Evolutionary conservation across 257 asterid genomes (phyloP).

Genomic region (Leptodermis oblonga): DNA sequence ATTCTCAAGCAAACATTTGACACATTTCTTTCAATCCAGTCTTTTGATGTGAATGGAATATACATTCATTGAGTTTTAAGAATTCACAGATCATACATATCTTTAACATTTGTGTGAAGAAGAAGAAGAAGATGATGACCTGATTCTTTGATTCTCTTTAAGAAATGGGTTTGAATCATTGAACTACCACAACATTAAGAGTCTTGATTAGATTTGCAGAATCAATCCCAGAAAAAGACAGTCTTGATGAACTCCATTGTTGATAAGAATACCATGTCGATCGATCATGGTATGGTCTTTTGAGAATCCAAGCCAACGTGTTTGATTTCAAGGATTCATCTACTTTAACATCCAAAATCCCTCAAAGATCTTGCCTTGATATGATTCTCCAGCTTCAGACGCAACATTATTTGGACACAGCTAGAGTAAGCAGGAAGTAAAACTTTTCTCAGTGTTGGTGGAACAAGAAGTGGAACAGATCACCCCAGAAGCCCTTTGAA

Average conservation of each 20-base stretch:
- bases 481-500: background rate
- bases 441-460: too few species aligned
- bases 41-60: constrained; percentile 13
- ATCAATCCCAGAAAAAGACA: background rate
- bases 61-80: constrained; percentile 5
- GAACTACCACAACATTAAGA: background rate
- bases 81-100: background rate
- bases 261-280: background rate
- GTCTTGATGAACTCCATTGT: background rate
- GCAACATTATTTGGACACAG: constrained; percentile 1
- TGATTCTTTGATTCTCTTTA: background rate
- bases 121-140: too few species aligned
- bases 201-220: background rate
- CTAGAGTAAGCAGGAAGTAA: too few species aligned
- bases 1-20: background rate
- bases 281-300: background rate
- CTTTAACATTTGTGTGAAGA: background rate
- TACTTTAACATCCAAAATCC: background rate
- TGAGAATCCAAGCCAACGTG: background rate
- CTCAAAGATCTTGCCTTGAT: background rate
- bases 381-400: background rate
- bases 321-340: background rate
- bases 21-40: constrained; percentile 4
- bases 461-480: constrained; percentile 2
- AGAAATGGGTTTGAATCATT: background rate